These are phyloP conservation scores for Pseudocercospora fuligena DNA, from an alignment of 2,329 filamentous ascomycete genomes.

Conservation along the genomic window DNA sequence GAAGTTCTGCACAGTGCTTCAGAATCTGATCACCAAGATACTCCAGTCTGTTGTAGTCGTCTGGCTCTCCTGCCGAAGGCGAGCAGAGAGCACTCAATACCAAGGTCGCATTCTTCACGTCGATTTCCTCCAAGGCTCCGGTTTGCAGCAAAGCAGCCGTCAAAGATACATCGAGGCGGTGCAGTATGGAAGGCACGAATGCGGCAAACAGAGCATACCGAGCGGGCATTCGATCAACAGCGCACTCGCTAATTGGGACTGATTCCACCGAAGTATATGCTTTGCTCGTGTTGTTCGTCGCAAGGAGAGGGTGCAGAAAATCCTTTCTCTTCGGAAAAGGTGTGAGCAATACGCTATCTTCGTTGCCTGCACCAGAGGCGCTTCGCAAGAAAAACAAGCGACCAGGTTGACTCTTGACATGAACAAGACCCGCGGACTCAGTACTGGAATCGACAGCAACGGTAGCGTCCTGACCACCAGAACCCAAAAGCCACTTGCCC, in stretches of 20 bases:
- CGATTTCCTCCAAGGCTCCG: constrained; percentile 54
- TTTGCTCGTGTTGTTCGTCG: constrained; percentile 23
- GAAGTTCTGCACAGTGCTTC: constrained; percentile 72
- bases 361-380: neutral
- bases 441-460: neutral
- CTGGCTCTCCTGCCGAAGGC: constrained; percentile 61
- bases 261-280: constrained; percentile 52
- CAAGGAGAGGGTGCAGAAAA: constrained; percentile 57
- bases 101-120: constrained; percentile 62
- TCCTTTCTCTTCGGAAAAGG: constrained; percentile 62
- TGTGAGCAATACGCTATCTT: constrained; percentile 15
- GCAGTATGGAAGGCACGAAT: constrained; percentile 73
- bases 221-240: constrained; percentile 52
- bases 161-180: constrained; percentile 69
- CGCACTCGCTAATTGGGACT: constrained; percentile 56
- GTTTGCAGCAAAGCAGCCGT: constrained; percentile 65
- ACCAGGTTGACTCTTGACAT: constrained; percentile 20
- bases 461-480: neutral
- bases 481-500: constrained; percentile 12
- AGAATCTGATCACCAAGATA: constrained; percentile 85
- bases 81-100: constrained; percentile 73
- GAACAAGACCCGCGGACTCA: constrained; percentile 26
- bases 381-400: constrained; percentile 28
- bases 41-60: constrained; percentile 82
- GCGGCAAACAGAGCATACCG: constrained; percentile 57